phyloP scores from a whole-genome alignment of 352 stramenopile species.

The Peronospora tabacina region DNA sequence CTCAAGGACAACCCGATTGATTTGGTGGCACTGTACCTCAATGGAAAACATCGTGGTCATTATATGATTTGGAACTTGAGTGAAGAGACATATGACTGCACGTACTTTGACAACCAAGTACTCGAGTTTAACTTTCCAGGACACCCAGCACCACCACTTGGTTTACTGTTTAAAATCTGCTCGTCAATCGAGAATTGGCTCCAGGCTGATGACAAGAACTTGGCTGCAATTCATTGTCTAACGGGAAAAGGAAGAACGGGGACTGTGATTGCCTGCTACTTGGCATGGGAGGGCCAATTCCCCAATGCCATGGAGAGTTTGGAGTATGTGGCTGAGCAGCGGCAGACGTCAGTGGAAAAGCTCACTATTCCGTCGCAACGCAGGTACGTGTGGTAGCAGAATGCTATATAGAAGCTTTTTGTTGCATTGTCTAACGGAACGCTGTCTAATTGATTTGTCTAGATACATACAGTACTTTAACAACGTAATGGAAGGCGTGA shows the following conservation, averaged over 20 bases:
- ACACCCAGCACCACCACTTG: slow-evolving; percentile 93
- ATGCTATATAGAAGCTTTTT: neutral
- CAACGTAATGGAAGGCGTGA: slow-evolving; percentile 95
- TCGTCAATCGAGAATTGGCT: slow-evolving; percentile 96
- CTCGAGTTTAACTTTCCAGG: slow-evolving; percentile 96
- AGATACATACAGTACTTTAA: slow-evolving; percentile 97
- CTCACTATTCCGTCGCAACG: slow-evolving; percentile 96
- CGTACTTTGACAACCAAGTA: slow-evolving; percentile 93
- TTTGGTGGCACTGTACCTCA: slow-evolving; percentile 90
- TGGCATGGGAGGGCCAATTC: slow-evolving; percentile 92
- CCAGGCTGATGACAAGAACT: slow-evolving; percentile 91
- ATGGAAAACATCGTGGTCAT: slow-evolving; percentile 88
- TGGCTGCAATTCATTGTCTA: slow-evolving; percentile 95
- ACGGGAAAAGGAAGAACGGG: slow-evolving; percentile 93
- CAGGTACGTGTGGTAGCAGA: slow-evolving; percentile 34
- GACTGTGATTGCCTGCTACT: slow-evolving; percentile 92
- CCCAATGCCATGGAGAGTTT: slow-evolving; percentile 90
- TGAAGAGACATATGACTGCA: slow-evolving; percentile 95
- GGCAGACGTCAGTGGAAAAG: slow-evolving; percentile 83
- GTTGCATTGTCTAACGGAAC: neutral
- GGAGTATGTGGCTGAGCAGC: slow-evolving; percentile 88
- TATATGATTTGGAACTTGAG: slow-evolving; percentile 99
- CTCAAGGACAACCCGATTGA: slow-evolving; percentile 87
- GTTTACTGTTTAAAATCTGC: slow-evolving; percentile 95
- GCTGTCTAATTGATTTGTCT: slow-evolving; percentile 3